Base-by-base conservation (phyloP, 106 monocot species). In the Dendrobium chrysotoxum region DNA sequence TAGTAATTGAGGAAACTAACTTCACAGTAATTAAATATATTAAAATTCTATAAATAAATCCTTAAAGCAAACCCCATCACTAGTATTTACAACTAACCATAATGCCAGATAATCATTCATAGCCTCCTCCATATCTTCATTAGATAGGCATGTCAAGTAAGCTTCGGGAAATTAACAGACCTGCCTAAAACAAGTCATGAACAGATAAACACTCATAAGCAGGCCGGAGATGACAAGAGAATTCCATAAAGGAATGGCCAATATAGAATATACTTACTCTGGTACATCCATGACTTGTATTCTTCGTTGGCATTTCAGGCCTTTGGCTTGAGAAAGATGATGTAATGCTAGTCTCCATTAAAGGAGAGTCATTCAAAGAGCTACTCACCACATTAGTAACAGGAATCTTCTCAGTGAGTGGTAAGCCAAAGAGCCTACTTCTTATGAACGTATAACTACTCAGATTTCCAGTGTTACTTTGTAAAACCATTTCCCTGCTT, bases 371-470 rank as follows among this genome's bases (percentile, higher is more conserved):
- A 4, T 55, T 42, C 28, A 75, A 40, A 67, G 81, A 47, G 26
- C 50, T 68, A 21, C 35, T 81, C 31, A 79, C 80, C 35, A 53
- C 53, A 78, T 82, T 85, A 16, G 83, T 28, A 72, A 75, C 74
- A 0, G 83, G 68, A 40, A 85, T 84, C 81, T 78, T 84, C 68
- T 87, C 86, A 17, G 86, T 96, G 42, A 99, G 89, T 67, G 89
- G 65, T 77, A 94, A 95, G 31, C 98, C 98, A 80, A 99, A 99
- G 79, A 99, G 86, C 64, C 82, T 92, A 81, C 92, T 75, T 85
- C 57, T 74, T 68, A 10, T 77, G 45, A 23, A 74, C 73, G 11
- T 46, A 42, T 41, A 46, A 11, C 67, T 68, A 28, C 0, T 68
- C 28, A 75, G 72, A 6, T 28, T 81, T 80, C 78, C 71, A 50